A percentile compares a stretch with the other conserved stretches of the same genome.
These are phyloP conservation scores for Neofusicoccum sp. DNA, from an alignment of 2,329 filamentous ascomycete genomes.

Conservation along the genomic window DNA sequence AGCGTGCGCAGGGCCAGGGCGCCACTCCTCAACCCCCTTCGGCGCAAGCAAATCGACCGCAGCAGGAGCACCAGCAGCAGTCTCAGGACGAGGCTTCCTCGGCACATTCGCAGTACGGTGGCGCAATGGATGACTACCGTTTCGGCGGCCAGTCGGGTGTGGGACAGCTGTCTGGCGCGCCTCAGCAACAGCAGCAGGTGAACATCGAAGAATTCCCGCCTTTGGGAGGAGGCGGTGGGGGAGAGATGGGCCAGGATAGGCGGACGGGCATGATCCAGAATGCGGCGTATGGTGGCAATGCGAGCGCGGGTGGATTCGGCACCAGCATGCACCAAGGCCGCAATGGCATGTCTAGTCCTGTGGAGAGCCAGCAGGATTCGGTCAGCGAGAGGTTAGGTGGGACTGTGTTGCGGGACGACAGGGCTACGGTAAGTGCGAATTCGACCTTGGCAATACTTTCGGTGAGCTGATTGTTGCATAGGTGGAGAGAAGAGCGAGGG, in stretches of 20 bases:
- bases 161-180: constrained; percentile 49
- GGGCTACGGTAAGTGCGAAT: neutral
- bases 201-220: constrained; percentile 62
- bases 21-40: constrained; percentile 21
- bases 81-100: constrained; percentile 40
- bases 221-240: constrained; percentile 52
- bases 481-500: constrained; percentile 15
- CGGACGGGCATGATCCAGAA: constrained; percentile 52
- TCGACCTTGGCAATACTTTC: too few species aligned
- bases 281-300: constrained; percentile 44
- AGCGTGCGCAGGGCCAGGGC: constrained; percentile 48
- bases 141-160: constrained; percentile 56
- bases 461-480: neutral
- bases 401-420: constrained; percentile 14
- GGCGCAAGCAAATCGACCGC: constrained; percentile 31
- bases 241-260: constrained; percentile 52
- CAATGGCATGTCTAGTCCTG: constrained; percentile 42
- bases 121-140: constrained; percentile 55
- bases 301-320: constrained; percentile 33
- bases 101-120: constrained; percentile 51
- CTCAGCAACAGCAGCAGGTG: constrained; percentile 52
- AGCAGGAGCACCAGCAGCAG: constrained; percentile 40
- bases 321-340: constrained; percentile 43
- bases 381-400: constrained; percentile 14
- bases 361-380: constrained; percentile 36